phyloP scores from a whole-genome alignment of 2,329 filamentous ascomycete species.

The Arthrobotrys iridis region DNA sequence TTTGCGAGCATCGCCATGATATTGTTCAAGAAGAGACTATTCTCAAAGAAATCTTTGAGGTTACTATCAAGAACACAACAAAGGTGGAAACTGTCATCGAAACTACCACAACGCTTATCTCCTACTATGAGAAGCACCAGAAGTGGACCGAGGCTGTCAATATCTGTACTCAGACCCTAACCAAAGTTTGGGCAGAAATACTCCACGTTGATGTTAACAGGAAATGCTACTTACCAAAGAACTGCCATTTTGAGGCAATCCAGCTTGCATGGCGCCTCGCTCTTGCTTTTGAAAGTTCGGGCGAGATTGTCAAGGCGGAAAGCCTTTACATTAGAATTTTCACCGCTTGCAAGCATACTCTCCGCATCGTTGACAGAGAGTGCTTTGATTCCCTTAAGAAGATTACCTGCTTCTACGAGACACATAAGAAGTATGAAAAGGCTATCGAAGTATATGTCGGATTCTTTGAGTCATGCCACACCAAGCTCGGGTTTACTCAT shows the following conservation, averaged over 20 bases:
- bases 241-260: constrained; percentile 16
- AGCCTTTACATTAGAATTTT: constrained; percentile 17
- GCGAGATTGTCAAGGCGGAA: constrained; percentile 16
- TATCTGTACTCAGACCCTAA: constrained; percentile 17
- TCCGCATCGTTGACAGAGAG: constrained; percentile 12
- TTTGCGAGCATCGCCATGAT: constrained; percentile 24
- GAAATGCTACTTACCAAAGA: constrained; percentile 14
- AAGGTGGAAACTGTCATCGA: constrained; percentile 18
- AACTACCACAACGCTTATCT: constrained; percentile 15
- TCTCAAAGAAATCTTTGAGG: constrained; percentile 21
- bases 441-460: constrained; percentile 14
- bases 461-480: constrained; percentile 13
- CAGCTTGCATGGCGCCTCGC: constrained; percentile 32
- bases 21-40: constrained; percentile 21
- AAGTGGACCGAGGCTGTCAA: constrained; percentile 26
- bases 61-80: constrained; percentile 11
- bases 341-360: constrained; percentile 13
- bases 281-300: constrained; percentile 19
- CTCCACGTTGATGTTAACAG: constrained; percentile 2
- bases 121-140: constrained; percentile 25
- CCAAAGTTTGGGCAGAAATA: constrained; percentile 9
- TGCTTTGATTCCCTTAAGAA: constrained; percentile 27
- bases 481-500: constrained; percentile 9
- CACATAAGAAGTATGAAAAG: constrained; percentile 2
- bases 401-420: constrained; percentile 12